Evolutionary conservation across 805 yeast species (phyloP).

Genomic region (Metschnikowia proteae): DNA sequence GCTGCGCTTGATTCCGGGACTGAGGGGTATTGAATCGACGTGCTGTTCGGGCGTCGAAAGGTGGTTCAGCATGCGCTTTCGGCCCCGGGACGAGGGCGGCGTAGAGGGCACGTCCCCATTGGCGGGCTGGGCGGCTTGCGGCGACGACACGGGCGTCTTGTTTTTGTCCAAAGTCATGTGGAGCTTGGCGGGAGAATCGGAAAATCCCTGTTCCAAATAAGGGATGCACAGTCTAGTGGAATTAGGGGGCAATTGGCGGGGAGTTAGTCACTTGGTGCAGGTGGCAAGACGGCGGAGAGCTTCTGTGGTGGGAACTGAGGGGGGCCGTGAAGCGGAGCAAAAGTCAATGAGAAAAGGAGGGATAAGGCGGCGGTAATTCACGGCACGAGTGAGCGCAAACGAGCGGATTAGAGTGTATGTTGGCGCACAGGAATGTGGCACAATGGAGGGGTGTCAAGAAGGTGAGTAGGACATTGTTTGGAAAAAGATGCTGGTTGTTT

Average conservation of each 20-base stretch:
- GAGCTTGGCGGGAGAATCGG: no score
- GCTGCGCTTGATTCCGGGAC: slow-evolving; percentile 38
- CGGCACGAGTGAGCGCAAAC: no score
- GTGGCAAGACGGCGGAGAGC: no score
- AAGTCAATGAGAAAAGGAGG: not conserved
- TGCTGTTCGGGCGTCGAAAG: slow-evolving; percentile 38
- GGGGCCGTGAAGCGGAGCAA: not conserved
- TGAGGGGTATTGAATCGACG: slow-evolving; percentile 29
- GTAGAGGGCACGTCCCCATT: slow-evolving; percentile 26
- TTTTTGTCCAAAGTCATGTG: not conserved
- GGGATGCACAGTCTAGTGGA: no score
- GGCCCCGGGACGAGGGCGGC: slow-evolving; percentile 23
- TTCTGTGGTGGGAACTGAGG: no score
- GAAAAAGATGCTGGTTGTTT: slow-evolving; percentile 1
- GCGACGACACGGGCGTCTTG: slow-evolving; percentile 35
- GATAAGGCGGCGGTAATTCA: no score
- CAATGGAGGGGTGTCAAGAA: not conserved
- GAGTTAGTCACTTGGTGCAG: no score
- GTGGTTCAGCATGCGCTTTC: slow-evolving; percentile 28
- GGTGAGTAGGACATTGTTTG: not conserved
- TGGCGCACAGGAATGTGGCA: slow-evolving; percentile 1
- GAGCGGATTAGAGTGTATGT: not conserved
- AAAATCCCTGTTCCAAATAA: no score
- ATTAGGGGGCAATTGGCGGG: no score
- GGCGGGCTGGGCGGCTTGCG: slow-evolving; percentile 23